Evolutionary conservation across 1,284 basidiomycete genomes (phyloP).

Genomic region (Irpex sp.): DNA sequence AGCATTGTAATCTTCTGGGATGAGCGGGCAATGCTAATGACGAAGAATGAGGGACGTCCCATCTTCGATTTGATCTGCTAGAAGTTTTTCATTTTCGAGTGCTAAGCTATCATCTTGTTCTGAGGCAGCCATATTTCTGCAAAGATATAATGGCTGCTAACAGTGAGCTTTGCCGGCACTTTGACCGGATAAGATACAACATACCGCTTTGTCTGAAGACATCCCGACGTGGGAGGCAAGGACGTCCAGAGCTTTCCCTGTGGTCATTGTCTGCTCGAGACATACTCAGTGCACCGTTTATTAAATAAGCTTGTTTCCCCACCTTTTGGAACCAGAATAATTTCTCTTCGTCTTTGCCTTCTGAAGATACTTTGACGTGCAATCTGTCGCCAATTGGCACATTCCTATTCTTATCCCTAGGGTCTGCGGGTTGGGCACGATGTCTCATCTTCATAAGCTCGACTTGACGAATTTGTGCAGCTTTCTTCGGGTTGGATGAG

Average conservation of each 20-base stretch:
- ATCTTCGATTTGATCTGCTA: slow-evolving; percentile 17
- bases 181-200: background rate
- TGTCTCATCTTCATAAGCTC: slow-evolving; percentile 73
- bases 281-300: background rate
- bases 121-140: slow-evolving; percentile 8
- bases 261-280: slow-evolving; percentile 28
- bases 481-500: slow-evolving; percentile 46
- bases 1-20: background rate
- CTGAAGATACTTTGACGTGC: slow-evolving; percentile 44
- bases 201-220: slow-evolving; percentile 19
- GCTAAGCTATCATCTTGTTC: slow-evolving; percentile 1
- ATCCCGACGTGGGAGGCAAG: slow-evolving; percentile 28
- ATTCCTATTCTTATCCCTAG: slow-evolving; percentile 42
- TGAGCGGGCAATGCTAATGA: background rate
- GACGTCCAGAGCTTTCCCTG: slow-evolving; percentile 35
- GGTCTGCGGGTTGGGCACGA: slow-evolving; percentile 58
- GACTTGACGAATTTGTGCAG: slow-evolving; percentile 51
- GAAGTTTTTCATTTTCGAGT: slow-evolving; percentile 5
- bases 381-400: slow-evolving; percentile 52
- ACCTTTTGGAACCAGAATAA: slow-evolving; percentile 72
- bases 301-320: background rate
- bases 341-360: slow-evolving; percentile 32
- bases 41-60: slow-evolving; percentile 14
- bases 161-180: background rate
- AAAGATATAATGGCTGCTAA: slow-evolving; percentile 20